phyloP scores from a whole-genome alignment of 805 yeast genomes.

The Candida golubevii region DNA sequence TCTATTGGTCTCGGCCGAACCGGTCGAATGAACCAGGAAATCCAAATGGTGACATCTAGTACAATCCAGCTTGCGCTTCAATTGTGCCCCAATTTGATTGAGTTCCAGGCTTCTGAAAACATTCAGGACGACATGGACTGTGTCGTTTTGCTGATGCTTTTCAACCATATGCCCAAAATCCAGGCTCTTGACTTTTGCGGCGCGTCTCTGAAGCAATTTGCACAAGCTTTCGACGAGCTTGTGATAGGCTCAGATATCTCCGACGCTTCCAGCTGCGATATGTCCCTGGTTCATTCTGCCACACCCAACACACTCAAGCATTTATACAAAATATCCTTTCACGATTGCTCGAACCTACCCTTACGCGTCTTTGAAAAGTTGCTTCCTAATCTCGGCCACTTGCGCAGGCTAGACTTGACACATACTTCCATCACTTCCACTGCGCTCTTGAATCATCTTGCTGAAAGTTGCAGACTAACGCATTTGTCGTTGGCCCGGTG shows the following conservation, averaged over 20 bases:
- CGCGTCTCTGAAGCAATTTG: slow-evolving; percentile 63
- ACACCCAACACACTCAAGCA: slow-evolving; percentile 9
- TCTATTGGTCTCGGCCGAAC: slow-evolving; percentile 88
- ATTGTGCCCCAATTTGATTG: slow-evolving; percentile 63
- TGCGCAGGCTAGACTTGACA: slow-evolving; percentile 70
- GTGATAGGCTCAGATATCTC: slow-evolving; percentile 15
- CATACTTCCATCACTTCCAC: slow-evolving; percentile 74
- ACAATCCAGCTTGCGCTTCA: slow-evolving; percentile 64
- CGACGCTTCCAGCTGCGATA: slow-evolving; percentile 1
- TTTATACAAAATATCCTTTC: slow-evolving; percentile 59
- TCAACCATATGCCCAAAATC: slow-evolving; percentile 51
- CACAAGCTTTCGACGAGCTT: slow-evolving; percentile 50
- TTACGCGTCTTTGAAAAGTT: slow-evolving; percentile 50
- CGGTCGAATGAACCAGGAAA: slow-evolving; percentile 83
- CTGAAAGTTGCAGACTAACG: slow-evolving; percentile 56
- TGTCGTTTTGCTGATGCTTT: slow-evolving; percentile 50
- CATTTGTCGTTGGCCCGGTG: slow-evolving; percentile 60
- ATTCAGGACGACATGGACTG: slow-evolving; percentile 76
- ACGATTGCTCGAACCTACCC: slow-evolving; percentile 80
- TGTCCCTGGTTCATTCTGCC: slow-evolving; percentile 1
- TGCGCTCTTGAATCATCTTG: slow-evolving; percentile 49
- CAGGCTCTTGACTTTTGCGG: slow-evolving; percentile 87
- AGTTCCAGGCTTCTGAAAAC: slow-evolving; percentile 80
- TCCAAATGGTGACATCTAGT: slow-evolving; percentile 78
- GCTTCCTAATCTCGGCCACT: slow-evolving; percentile 50